Evolutionary conservation across 2,329 filamentous ascomycete genomes (phyloP).

Genomic region (Ophiostoma tasmaniense): DNA sequence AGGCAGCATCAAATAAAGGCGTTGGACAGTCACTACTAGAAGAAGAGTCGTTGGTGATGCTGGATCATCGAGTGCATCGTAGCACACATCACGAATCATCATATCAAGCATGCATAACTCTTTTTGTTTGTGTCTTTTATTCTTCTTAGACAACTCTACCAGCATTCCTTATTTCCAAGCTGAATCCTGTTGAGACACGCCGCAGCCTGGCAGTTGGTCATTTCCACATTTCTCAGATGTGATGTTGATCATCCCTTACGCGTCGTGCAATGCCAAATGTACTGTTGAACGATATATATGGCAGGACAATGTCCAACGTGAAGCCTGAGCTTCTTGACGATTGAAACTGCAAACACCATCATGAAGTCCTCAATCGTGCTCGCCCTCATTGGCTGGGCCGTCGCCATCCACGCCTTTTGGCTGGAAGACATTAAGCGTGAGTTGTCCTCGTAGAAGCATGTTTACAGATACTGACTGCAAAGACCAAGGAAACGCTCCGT

Average conservation of each 20-base stretch:
- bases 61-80: too few species aligned
- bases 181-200: neutral
- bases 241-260: conserved; percentile 1
- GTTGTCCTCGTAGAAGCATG: neutral
- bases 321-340: too few species aligned
- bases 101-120: neutral
- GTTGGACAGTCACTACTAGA: too few species aligned
- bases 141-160: neutral
- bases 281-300: neutral
- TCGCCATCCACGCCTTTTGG: conserved; percentile 26
- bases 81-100: neutral
- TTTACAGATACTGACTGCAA: neutral
- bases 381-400: neutral
- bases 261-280: neutral
- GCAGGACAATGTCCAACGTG: too few species aligned
- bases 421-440: conserved; percentile 36
- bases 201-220: neutral
- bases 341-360: neutral
- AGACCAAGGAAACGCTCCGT: conserved; percentile 37
- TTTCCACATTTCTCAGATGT: neutral
- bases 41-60: too few species aligned
- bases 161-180: neutral
- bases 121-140: neutral
- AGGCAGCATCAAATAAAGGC: too few species aligned
- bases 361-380: neutral